Evolutionary conservation across 257 asterid genomes (phyloP).

Genomic region (Penstemon newberryi): DNA sequence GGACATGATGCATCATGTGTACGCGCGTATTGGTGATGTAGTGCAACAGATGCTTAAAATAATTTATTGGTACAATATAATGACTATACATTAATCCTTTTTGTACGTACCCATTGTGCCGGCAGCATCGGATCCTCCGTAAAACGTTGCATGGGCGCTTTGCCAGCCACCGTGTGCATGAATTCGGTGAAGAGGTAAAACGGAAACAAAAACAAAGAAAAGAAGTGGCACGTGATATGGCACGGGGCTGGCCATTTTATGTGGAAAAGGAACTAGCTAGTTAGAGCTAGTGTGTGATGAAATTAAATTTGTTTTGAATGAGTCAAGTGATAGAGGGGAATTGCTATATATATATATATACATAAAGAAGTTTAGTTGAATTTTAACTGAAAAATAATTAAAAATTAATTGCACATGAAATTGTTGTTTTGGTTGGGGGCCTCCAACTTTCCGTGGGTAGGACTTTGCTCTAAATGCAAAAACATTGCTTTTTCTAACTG

Average conservation of each 20-base stretch:
- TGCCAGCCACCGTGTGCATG: constrained; percentile 11
- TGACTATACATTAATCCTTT: not conserved
- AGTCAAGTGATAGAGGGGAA: not conserved
- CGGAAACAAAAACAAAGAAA: not conserved
- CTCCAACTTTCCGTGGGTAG: not conserved
- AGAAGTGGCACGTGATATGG: not conserved
- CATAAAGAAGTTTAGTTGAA: not conserved
- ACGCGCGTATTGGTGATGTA: too few relatives aligned
- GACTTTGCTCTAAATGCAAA: not conserved
- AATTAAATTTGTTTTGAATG: not conserved
- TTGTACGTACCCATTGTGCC: constrained; percentile 19
- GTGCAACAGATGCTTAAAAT: too few relatives aligned
- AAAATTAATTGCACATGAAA: not conserved
- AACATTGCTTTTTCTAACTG: not conserved
- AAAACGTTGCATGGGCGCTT: constrained; percentile 23
- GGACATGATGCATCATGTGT: not conserved
- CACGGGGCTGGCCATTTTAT: not conserved
- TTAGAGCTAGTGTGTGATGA: not conserved
- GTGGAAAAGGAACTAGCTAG: not conserved
- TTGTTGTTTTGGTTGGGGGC: not conserved
- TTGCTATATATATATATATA: constrained; percentile 10
- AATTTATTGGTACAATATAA: not conserved
- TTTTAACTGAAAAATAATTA: not conserved
- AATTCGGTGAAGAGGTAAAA: constrained; percentile 2
- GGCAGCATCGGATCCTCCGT: constrained; percentile 12